Percentiles rank a stretch among this genome's conserved stretches.
phyloP scores from a whole-genome alignment of 129 eudicot genomes.

The Oenanthe sinensis region DNA sequence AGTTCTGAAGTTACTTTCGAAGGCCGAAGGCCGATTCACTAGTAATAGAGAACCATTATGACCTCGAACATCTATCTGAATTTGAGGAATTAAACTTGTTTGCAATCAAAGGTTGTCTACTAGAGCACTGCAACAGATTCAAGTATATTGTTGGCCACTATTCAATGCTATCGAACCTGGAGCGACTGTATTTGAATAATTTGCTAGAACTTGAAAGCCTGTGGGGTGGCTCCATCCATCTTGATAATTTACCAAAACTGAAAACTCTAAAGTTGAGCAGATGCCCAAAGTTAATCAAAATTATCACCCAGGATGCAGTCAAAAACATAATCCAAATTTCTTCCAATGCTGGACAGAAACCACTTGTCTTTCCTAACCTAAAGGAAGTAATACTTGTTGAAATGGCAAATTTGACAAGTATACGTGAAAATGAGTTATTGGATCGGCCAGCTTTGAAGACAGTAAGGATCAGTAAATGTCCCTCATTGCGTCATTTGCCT shows the following conservation, averaged over 20 bases:
- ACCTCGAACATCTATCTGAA: conserved; percentile 14
- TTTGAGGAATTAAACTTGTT: conserved; percentile 14
- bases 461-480: not conserved
- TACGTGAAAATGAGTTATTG: not conserved
- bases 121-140: conserved; percentile 18
- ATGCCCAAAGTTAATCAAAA: not conserved
- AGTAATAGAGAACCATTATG: conserved; percentile 24
- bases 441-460: not conserved
- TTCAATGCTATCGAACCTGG: conserved; percentile 21
- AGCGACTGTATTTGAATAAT: conserved; percentile 8
- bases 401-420: not conserved
- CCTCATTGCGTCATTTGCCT: not conserved
- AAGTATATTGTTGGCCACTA: conserved; percentile 8
- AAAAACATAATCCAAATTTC: not conserved
- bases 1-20: conserved; percentile 3
- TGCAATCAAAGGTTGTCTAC: conserved; percentile 25
- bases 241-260: not conserved
- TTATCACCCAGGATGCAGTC: not conserved
- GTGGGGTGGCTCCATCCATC: not conserved
- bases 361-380: not conserved
- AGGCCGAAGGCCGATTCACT: conserved; percentile 16
- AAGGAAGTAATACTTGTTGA: not conserved
- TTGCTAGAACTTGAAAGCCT: not conserved
- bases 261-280: not conserved
- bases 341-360: not conserved